Conservation (phyloP, 169 alveolate species). For the Plasmodium inui region DNA sequence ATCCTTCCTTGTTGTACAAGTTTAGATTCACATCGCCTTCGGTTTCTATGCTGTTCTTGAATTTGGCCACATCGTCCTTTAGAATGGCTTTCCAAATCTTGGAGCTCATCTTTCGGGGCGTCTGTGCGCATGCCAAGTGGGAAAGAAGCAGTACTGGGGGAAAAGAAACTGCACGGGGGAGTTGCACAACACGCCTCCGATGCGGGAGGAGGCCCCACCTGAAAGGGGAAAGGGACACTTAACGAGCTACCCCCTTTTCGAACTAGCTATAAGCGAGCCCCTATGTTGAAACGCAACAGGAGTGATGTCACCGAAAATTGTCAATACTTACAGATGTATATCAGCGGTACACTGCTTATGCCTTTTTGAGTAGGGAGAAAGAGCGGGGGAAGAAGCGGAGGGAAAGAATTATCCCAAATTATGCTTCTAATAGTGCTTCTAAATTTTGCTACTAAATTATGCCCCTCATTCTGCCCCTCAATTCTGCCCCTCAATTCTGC, state of each 20-base stretch:
- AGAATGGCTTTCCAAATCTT: conserved; percentile 48
- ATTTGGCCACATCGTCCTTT: conserved; percentile 67
- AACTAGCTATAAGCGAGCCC: not conserved
- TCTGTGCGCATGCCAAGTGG: not conserved
- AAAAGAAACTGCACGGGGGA: not conserved
- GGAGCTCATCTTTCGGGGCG: conserved; percentile 24
- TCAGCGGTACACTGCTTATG: not conserved
- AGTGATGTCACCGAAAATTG: not conserved
- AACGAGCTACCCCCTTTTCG: not conserved
- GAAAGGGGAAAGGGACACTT: not conserved
- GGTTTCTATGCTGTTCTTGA: conserved; percentile 21
- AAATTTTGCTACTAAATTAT: not conserved
- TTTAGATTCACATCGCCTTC: conserved; percentile 33
- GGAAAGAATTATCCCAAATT: not conserved
- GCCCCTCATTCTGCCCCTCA: not conserved
- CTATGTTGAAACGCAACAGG: not conserved
- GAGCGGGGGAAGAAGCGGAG: not conserved
- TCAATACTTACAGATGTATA: not conserved
- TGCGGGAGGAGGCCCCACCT: not conserved
- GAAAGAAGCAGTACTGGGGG: no score
- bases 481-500: not conserved
- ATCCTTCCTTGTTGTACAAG: conserved; percentile 54
- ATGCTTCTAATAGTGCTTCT: not conserved
- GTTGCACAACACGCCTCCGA: not conserved
- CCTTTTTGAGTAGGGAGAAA: not conserved